Evolutionary conservation across 306 rosid species (phyloP).

Genomic region (Prunus campanulata): DNA sequence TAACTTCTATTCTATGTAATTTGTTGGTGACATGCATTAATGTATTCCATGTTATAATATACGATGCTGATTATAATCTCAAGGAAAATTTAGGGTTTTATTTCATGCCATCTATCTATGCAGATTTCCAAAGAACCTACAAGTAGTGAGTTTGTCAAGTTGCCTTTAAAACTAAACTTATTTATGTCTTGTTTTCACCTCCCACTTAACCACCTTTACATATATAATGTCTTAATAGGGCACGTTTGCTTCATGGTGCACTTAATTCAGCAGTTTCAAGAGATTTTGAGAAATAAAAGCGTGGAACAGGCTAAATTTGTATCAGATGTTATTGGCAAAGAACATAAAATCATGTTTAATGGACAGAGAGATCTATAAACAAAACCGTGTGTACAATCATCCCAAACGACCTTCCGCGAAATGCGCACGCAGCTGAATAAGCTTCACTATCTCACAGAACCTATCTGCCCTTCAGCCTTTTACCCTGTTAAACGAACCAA

Average conservation of each 20-base stretch:
- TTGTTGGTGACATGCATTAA: too few species aligned
- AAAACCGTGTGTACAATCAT: constrained; percentile 38
- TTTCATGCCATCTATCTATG: too few species aligned
- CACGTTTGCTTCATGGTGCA: background rate
- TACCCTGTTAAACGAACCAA: constrained; percentile 41
- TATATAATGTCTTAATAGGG: too few species aligned
- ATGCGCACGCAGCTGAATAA: constrained; percentile 15
- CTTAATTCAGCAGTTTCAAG: background rate
- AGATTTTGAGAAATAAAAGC: background rate
- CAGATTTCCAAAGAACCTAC: too few species aligned
- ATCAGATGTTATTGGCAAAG: constrained; percentile 1
- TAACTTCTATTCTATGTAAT: too few species aligned
- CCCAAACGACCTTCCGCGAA: constrained; percentile 24
- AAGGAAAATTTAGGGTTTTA: too few species aligned
- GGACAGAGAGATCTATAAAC: constrained; percentile 29
- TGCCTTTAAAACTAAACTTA: too few species aligned
- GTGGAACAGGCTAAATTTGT: constrained; percentile 11
- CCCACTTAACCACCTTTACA: too few species aligned
- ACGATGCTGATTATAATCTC: too few species aligned
- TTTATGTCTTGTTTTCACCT: too few species aligned
- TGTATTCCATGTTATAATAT: too few species aligned
- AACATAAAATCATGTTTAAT: background rate
- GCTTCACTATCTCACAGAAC: constrained; percentile 12
- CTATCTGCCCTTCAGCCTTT: constrained; percentile 35
- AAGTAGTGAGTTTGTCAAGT: too few species aligned